These are phyloP conservation scores for Tetrahymena malaccensis DNA, from an alignment of 73 alveolate species.

Conservation along the genomic window DNA sequence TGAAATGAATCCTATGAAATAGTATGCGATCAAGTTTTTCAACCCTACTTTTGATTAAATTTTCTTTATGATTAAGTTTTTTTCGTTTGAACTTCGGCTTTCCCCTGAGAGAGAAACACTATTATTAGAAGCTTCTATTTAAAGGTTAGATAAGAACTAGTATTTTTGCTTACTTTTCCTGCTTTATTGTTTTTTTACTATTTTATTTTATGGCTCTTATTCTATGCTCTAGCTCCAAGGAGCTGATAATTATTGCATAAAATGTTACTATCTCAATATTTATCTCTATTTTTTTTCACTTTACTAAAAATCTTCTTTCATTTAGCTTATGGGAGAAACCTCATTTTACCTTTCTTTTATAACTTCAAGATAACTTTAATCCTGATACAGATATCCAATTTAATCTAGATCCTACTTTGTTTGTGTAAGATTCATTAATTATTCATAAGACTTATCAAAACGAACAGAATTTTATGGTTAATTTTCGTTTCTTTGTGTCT, in stretches of 20 bases:
- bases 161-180: not conserved
- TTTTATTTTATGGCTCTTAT: not conserved
- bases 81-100: not conserved
- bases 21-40: not conserved
- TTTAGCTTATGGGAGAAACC: not conserved
- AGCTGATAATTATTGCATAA: not conserved
- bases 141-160: not conserved
- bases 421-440: not conserved
- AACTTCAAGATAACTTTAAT: not conserved
- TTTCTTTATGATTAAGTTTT: not conserved
- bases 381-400: not conserved
- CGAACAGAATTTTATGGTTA: not conserved
- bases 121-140: not conserved
- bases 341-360: not conserved
- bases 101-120: not conserved
- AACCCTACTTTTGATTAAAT: not conserved
- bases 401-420: not conserved
- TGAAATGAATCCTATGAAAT: not conserved
- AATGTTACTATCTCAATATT: not conserved
- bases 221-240: not conserved
- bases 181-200: not conserved
- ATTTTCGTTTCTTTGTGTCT: not conserved
- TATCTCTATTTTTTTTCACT: no score
- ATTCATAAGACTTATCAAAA: not conserved
- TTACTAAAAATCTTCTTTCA: not conserved